Percentiles rank a stretch among this genome's conserved stretches.
Evolutionary conservation across 1,284 basidiomycete species (phyloP).

Genomic region (Ganoderma meredithae): DNA sequence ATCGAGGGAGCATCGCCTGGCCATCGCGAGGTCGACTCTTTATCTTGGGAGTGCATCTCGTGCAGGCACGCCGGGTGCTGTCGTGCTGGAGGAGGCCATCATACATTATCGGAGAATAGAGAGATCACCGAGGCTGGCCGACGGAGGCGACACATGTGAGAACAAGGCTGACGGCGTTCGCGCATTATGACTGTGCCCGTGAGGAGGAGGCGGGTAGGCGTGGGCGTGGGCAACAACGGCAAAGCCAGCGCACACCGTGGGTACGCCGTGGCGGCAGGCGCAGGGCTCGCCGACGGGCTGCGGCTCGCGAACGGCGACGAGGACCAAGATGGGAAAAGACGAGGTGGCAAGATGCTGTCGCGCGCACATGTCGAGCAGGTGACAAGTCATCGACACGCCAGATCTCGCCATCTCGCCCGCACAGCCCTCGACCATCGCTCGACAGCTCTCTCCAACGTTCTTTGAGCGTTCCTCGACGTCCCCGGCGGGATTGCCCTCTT

Average conservation of each 20-base stretch:
- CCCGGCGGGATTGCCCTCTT: neutral
- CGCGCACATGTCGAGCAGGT: conserved; percentile 5
- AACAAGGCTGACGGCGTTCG: neutral
- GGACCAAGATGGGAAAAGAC: too few species aligned
- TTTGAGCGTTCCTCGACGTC: neutral
- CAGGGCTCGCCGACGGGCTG: neutral
- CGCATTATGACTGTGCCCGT: neutral
- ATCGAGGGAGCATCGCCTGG: conserved; percentile 2
- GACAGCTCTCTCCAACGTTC: neutral
- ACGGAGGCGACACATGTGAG: conserved; percentile 3
- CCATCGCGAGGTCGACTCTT: too few species aligned
- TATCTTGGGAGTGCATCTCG: conserved; percentile 10
- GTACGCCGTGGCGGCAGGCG: neutral
- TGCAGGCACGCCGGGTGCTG: conserved; percentile 9
- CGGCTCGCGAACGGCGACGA: too few species aligned
- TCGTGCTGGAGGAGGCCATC: neutral
- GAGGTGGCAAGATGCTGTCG: conserved; percentile 6
- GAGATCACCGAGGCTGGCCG: conserved; percentile 29
- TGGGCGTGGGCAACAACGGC: neutral
- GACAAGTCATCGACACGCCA: conserved; percentile 6
- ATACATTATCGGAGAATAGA: conserved; percentile 30
- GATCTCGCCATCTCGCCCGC: conserved; percentile 13
- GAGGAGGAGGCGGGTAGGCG: neutral
- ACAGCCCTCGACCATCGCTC: conserved; percentile 11
- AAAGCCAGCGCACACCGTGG: neutral